Evolutionary conservation across 371 early-diverging fungal species (phyloP), one percentile per base, ranked within the genome.

Genomic region (Blakeslea trispora): DNA sequence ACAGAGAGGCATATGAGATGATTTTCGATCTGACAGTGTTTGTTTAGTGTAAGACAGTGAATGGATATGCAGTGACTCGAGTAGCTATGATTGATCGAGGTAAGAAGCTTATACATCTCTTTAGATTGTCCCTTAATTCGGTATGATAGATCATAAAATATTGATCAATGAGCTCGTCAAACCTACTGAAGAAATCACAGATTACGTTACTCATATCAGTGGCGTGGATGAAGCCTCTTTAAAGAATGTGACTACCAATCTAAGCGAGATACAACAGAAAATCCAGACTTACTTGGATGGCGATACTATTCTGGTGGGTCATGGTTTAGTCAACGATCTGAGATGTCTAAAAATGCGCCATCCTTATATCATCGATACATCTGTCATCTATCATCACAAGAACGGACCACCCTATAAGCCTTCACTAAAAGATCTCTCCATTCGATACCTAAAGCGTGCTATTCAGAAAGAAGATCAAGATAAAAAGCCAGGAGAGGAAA

Each of bases 311-410:
- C 60, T 92, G 8, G 72, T 88, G 9, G 92, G 92, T 1, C 92
- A 92, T 66, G 87, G 87, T 15, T 63, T 92, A 8, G 83, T 87
- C 37, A 89, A 87, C 55, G 92, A 92, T 68, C 64, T 92, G 66
- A 76, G 71, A 21, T 85, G 84, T 0, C 62, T 91, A 32, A 75
- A 83, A 17, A 65, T 86, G 48, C 47, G 62, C 2, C 87, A 89
- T 54, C 78, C 81, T 7, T 79, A 69, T 41, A 74, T 89, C 35
- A 82, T 92, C 43, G 92, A 92, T 69, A 91, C 91, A 0, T 75
- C 84, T 21, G 44, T 77, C 17, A 65, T 87, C 21, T 88, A 77
- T 64, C 86, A 84, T 10, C 84, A 86, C 52, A 75, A 74, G 2
- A 67, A 71, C 15, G 84, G 81, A 6, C 79, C 80, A 6, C 89